phyloP scores from a whole-genome alignment of 371 early-diverging fungal species.

The Apophysomyces ossiformis region DNA sequence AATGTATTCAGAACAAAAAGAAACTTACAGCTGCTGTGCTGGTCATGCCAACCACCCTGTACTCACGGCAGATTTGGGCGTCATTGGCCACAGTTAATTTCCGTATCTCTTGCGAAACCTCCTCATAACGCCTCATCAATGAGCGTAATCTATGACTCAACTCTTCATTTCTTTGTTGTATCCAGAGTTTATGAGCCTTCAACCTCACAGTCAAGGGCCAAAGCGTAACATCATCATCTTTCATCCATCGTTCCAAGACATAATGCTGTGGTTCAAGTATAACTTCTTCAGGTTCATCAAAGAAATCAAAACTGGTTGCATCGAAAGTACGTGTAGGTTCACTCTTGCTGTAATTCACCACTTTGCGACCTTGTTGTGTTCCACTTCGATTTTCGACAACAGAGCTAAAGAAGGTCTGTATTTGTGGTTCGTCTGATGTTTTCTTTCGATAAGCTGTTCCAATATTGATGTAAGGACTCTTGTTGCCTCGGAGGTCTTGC shows the following conservation, averaged over 20 bases:
- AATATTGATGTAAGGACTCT: slow-evolving; percentile 41
- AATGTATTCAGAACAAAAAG: neutral
- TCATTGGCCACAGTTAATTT: slow-evolving; percentile 40
- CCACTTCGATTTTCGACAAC: slow-evolving; percentile 13
- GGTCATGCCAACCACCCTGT: slow-evolving; percentile 70
- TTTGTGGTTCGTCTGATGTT: slow-evolving; percentile 19
- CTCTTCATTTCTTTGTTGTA: slow-evolving; percentile 36
- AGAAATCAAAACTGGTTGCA: slow-evolving; percentile 31
- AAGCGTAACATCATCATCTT: slow-evolving; percentile 54
- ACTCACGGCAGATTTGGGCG: slow-evolving; percentile 46
- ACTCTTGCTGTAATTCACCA: slow-evolving; percentile 47
- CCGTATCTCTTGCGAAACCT: slow-evolving; percentile 51
- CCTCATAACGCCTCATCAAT: slow-evolving; percentile 41
- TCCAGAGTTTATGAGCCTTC: slow-evolving; percentile 62
- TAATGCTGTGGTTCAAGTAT: slow-evolving; percentile 17
- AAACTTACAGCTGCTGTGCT: slow-evolving; percentile 72
- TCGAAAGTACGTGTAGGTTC: slow-evolving; percentile 9
- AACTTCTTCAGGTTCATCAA: slow-evolving; percentile 25
- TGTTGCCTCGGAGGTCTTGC: slow-evolving; percentile 31
- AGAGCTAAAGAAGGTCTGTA: slow-evolving; percentile 12
- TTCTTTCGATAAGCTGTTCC: slow-evolving; percentile 32
- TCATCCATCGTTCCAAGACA: slow-evolving; percentile 45
- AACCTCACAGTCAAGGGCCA: slow-evolving; percentile 60
- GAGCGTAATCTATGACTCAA: slow-evolving; percentile 31
- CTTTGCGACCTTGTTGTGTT: slow-evolving; percentile 20